Conservation (phyloP, 495 filamentous ascomycete genomes). For the Clohesyomyces aquaticus region DNA sequence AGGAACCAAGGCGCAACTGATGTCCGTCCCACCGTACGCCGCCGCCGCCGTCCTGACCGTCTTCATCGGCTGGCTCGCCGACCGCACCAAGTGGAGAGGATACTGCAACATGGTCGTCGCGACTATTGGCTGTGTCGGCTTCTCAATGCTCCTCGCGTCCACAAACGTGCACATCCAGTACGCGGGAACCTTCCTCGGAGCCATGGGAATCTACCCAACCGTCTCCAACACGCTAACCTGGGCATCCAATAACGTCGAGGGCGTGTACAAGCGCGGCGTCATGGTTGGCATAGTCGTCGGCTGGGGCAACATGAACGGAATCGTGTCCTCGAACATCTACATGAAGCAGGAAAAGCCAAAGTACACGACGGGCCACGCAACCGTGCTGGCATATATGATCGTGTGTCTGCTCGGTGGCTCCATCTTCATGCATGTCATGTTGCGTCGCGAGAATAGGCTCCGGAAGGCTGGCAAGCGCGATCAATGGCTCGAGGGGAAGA, state of each 20-base stretch:
- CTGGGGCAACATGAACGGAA: conserved; percentile 91
- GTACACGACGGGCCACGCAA: conserved; percentile 62
- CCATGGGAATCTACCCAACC: conserved; percentile 87
- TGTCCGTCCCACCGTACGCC: conserved; percentile 88
- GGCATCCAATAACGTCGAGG: conserved; percentile 88
- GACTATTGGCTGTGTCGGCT: conserved; percentile 74
- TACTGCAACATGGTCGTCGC: conserved; percentile 78
- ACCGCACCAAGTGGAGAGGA: conserved; percentile 76
- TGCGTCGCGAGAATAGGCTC: conserved; percentile 66
- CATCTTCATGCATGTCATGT: conserved; percentile 65
- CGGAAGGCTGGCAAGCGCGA: conserved; percentile 69
- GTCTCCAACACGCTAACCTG: conserved; percentile 92
- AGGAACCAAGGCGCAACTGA: conserved; percentile 71
- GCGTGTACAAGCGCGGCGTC: conserved; percentile 88
- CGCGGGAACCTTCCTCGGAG: conserved; percentile 81
- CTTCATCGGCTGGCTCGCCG: conserved; percentile 73
- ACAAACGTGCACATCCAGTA: conserved; percentile 69
- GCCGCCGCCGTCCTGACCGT: conserved; percentile 78
- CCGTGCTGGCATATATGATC: conserved; percentile 63
- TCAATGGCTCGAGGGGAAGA: conserved; percentile 64
- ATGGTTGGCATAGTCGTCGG: conserved; percentile 72
- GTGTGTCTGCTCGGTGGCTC: conserved; percentile 66
- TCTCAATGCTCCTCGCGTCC: conserved; percentile 72
- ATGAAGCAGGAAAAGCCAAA: conserved; percentile 56
- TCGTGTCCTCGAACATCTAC: conserved; percentile 80